A percentile compares a stretch with the other conserved stretches of the same genome.
phyloP scores from a whole-genome alignment of 2,329 filamentous ascomycete genomes.

The Phoma sp. region DNA sequence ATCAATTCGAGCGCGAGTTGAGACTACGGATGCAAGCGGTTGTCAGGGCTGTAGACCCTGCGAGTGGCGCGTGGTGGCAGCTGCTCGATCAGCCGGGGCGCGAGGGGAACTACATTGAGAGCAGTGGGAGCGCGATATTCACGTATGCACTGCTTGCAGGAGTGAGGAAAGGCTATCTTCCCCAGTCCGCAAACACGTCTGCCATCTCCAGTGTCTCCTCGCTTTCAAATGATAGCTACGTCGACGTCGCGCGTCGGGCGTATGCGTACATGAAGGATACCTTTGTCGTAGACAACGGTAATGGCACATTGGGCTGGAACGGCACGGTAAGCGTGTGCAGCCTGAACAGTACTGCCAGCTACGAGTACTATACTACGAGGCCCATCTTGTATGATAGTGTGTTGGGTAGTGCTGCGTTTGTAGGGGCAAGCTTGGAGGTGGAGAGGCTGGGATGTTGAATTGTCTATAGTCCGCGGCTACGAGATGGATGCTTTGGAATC shows the following conservation, averaged over 20 bases:
- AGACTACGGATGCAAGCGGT: neutral
- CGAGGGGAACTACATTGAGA: slow-evolving; percentile 65
- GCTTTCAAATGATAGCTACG: neutral
- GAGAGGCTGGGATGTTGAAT: slow-evolving; percentile 15
- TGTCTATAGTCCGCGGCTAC: too few species aligned
- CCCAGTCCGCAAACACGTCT: neutral
- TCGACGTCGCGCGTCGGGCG: slow-evolving; percentile 42
- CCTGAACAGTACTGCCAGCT: slow-evolving; percentile 28
- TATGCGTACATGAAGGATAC: slow-evolving; percentile 39
- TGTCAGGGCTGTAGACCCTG: slow-evolving; percentile 24
- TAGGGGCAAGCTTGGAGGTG: slow-evolving; percentile 31
- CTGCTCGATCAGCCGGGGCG: slow-evolving; percentile 58
- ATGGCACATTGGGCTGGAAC: slow-evolving; percentile 39
- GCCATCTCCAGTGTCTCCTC: slow-evolving; percentile 8
- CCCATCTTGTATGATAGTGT: slow-evolving; percentile 33
- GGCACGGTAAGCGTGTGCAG: slow-evolving; percentile 40
- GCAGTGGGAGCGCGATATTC: slow-evolving; percentile 65
- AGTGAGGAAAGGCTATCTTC: slow-evolving; percentile 45
- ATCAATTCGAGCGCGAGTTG: neutral
- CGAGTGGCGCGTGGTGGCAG: slow-evolving; percentile 62
- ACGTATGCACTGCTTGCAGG: slow-evolving; percentile 60
- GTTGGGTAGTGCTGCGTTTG: slow-evolving; percentile 40
- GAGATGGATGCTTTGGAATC: too few species aligned
- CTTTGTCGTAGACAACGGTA: slow-evolving; percentile 26
- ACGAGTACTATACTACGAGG: slow-evolving; percentile 25